Base-by-base conservation (phyloP, 805 yeast genomes). In the Metschnikowia corniflorae region DNA sequence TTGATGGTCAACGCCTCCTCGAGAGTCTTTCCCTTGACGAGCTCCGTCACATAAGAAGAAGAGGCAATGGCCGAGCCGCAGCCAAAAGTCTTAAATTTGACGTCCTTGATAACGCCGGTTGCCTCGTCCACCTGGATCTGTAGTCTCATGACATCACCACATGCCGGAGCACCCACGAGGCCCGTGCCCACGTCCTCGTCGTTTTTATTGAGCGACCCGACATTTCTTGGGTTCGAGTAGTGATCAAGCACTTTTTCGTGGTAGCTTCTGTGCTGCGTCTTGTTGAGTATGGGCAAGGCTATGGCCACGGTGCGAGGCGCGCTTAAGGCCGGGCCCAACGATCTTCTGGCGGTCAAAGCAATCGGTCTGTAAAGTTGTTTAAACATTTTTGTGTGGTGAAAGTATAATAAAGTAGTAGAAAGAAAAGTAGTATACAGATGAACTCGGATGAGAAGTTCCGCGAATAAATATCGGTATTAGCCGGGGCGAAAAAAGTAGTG, bases 31-130 rank as follows among this genome's bases (percentile, higher is more conserved):
- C 98, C 98, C 58, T 91, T 83, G 41, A 93, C 96, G 46, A 93
- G 74, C 58, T 89, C 97, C 3, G 98, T 93, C 55, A 93, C 93
- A 60, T 84, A 93, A 1, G 96, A 86, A 7, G 95, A 84, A 2
- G 95, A 85, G 2, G 98, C 98, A 60, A 93, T 93, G 35, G 98
- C 98, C 2, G 93, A 80, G 29, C 98, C 98, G 61, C 98, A 93
- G n/a, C 98, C 98, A 68, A 93, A 93, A 4, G 98, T 93, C 76
- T 93, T 93, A 68, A 93, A 93, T 63, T 88, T 91, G 45, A 91
- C 98, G 60, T 93, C 96, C 61, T 86, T 80, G 51, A 93, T 93
- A 36, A 86, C 73, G 1, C 98, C 98, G 16, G 95, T 79, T 39
- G 75, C 80, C 54, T 89, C 97, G 47, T 82, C 82, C 7, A 93